Base-by-base conservation (phyloP, 2,329 filamentous ascomycete species). In the Colletotrichum lindemuthianum region DNA sequence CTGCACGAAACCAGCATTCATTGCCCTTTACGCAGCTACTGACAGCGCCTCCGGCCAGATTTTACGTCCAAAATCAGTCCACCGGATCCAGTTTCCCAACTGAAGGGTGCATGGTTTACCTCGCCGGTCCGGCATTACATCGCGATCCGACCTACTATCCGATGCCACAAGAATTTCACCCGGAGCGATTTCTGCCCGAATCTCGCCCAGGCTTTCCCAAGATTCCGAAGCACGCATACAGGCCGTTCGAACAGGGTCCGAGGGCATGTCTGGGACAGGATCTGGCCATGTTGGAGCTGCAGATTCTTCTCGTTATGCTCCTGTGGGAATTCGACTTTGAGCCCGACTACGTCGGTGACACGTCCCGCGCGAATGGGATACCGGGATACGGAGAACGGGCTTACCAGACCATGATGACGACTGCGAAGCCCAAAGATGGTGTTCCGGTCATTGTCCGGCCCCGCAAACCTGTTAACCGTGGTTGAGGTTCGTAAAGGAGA, bases 391-490 rank as follows among this genome's bases (percentile, higher is more conserved):
- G 39, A 41, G 39, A n/a, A 3, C 39, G 39, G 10, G 39, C 39
- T 11, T 41, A 41, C 6, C 39, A 41, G 39, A n/a, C 39, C 10
- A 41, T 41, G 39, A 11, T 41, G 10, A 41, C 39, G 13, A 41
- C 39, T 10, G 39, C 39, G 4, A 41, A 41, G 13, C 39, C 39
- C 10, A 10, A n/a, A 65, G 91, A 94, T 2, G 96, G 94, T 61
- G 98, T 94, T 36, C 89, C 90, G 6, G 92, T 85, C 60, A 94
- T 24, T 24, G 24, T 24, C 24, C 24, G 24, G 24, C 24, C 24
- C 4, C 24, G 24, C 5, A 3, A 24, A 24, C 24, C 24, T 24
- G 5, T 24, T 24, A 4, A 24, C 3, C 24, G 5, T 4, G 24
- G 4, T 24, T 4, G 5, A 24, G 24, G 24, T 24, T 24, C 24